A percentile compares a stretch with the other conserved stretches of the same genome.
These are phyloP conservation scores for Citrus hindsii DNA, from an alignment of 345 rosid genomes.

Conservation along the genomic window DNA sequence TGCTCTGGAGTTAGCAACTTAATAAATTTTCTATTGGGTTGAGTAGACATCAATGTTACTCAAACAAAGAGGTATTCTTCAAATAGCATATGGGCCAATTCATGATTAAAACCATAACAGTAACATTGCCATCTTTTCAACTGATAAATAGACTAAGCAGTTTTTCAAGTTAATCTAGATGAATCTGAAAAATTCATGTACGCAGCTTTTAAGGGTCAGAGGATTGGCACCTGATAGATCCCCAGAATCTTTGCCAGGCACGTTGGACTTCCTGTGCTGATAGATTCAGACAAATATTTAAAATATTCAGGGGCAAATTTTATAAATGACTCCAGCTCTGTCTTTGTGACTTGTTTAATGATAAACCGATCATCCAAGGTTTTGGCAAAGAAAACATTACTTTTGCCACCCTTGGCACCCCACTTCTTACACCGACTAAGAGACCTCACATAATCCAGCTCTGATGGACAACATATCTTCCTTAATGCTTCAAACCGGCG, in stretches of 20 bases:
- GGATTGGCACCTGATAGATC: constrained; percentile 78
- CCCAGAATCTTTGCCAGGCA: constrained; percentile 97
- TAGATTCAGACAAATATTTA: constrained; percentile 73
- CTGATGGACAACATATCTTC: constrained; percentile 80
- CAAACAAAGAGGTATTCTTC: neutral
- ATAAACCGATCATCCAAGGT: constrained; percentile 94
- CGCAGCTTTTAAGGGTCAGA: constrained; percentile 5
- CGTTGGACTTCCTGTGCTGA: constrained; percentile 81
- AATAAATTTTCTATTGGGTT: neutral
- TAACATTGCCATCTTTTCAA: neutral
- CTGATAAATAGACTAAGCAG: neutral
- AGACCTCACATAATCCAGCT: constrained; percentile 82
- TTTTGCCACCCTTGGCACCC: constrained; percentile 99
- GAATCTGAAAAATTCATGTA: neutral
- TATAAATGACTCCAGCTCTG: constrained; percentile 93
- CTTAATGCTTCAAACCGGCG: constrained; percentile 82
- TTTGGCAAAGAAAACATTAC: constrained; percentile 97
- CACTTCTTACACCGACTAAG: constrained; percentile 97
- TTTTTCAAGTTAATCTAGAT: constrained; percentile 1
- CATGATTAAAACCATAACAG: neutral
- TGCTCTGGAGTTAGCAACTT: neutral
- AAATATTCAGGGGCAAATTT: constrained; percentile 87
- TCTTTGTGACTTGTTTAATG: constrained; percentile 94
- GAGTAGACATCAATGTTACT: neutral
- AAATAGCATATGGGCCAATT: neutral